Evolutionary conservation across 176 grass and related monocot genomes (phyloP), one percentile per base, ranked within the genome.

Genomic region (Ananas comosus): DNA sequence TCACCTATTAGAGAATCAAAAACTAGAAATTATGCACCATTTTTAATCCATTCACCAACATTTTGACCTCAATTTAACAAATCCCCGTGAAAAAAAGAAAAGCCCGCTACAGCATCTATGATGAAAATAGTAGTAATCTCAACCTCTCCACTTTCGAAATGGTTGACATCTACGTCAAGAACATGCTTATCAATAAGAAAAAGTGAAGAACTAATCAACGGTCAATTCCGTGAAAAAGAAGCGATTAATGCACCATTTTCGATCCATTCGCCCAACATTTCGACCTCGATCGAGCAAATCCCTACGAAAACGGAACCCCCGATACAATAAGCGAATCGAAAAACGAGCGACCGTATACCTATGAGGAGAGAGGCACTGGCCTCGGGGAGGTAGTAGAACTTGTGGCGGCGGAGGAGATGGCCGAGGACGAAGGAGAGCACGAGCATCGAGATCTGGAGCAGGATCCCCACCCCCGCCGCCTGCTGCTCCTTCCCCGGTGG

Each of bases 341-440:
- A 28, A 22, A n/a, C 10, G 61, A 54, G 50, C 50, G 67, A 12
- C 27, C 18, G 64, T 61, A 18, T 83, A 99, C 89, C 94, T 64
- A 99, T 99, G 65, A 99, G 87, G 69, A 99, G 94, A 19, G 94
- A 99, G 25, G 89, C 94, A 51, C 94, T 99, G 77, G 94, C 94
- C 79, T 99, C 94, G 7, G 94, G 94, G 71, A 99, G 79, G 82
- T 99, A 93, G 94, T 99, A 99, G 76, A 99, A 88, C 50, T 72
- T 83, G 80, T 80, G 89, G 74, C 94, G 94, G 56, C 94, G 89
- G 51, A 99, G 87, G 64, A 99, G 87, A 70, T 99, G 94, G 14
- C 94, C 94, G n/a, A 99, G 78, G 54, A 99, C 94, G 77, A 99
- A 99, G 74, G 94, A 90, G 71, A 99, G 94, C 53, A 99, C 89